Conservation (phyloP, 305 asterid genomes). For the Plantago coronopus region DNA sequence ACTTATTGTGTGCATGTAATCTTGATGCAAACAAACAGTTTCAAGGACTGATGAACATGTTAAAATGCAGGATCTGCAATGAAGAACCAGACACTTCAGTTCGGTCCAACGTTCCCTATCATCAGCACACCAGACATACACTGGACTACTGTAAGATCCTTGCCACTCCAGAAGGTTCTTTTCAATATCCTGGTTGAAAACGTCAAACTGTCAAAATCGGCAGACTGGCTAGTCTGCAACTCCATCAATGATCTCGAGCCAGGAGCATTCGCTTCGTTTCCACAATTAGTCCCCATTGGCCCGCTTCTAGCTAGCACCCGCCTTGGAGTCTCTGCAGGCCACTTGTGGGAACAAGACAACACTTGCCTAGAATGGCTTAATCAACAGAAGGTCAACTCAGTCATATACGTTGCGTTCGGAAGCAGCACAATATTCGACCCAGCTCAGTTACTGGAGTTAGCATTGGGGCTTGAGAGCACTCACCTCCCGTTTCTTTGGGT, state of each 20-base stretch:
- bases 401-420: conserved; percentile 41
- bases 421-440: conserved; percentile 26
- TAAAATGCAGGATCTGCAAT: too few relatives aligned
- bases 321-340: conserved; percentile 11
- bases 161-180: too few relatives aligned
- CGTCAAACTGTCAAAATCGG: too few relatives aligned
- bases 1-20: too few relatives aligned
- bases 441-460: conserved; percentile 35
- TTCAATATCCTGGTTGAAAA: too few relatives aligned
- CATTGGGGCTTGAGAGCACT: conserved; percentile 34
- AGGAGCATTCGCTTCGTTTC: conserved; percentile 27
- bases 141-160: not conserved
- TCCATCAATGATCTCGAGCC: conserved; percentile 33
- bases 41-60: too few relatives aligned
- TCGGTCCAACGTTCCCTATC: too few relatives aligned
- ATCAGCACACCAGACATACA: too few relatives aligned
- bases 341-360: conserved; percentile 21
- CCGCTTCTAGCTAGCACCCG: conserved; percentile 18
- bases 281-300: conserved; percentile 27
- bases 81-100: too few relatives aligned
- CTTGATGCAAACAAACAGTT: too few relatives aligned
- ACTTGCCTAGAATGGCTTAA: conserved; percentile 37
- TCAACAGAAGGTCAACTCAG: conserved; percentile 22
- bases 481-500: conserved; percentile 39
- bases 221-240: conserved; percentile 31